A percentile compares a stretch with the other conserved stretches of the same genome.
phyloP scores from a whole-genome alignment of 257 asterid species.

The Solanum tarijense region DNA sequence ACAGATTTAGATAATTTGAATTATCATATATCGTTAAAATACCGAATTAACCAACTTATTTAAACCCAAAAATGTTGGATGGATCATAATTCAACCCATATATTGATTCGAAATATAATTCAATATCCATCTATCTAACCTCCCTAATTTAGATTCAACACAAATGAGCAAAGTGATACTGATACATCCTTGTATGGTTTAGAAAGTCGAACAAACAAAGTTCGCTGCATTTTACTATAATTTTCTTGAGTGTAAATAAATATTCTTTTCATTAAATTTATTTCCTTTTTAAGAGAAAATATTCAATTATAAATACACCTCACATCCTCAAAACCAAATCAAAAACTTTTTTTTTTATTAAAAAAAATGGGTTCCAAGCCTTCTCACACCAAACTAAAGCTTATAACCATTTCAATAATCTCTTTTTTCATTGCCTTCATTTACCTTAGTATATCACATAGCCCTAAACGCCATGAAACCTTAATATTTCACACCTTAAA shows the following conservation, averaged over 20 bases:
- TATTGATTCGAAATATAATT: background rate
- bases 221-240: background rate
- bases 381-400: constrained; percentile 6
- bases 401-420: constrained; percentile 8
- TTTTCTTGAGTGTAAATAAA: background rate
- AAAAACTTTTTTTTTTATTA: background rate
- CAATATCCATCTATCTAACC: background rate
- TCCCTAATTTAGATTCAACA: background rate
- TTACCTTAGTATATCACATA: constrained; percentile 7
- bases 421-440: constrained; percentile 13
- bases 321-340: background rate
- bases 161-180: background rate
- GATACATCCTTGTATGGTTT: background rate
- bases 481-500: background rate
- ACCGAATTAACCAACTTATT: background rate
- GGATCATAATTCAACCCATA: no score
- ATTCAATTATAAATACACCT: background rate
- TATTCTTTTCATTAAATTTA: background rate
- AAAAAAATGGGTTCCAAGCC: constrained; percentile 1
- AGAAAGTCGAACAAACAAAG: background rate
- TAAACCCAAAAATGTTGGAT: background rate
- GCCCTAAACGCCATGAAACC: constrained; percentile 4
- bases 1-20: background rate
- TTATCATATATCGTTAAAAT: background rate
- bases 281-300: background rate